Conservation (phyloP, 495 filamentous ascomycete species). For the Penicillium daleae region DNA sequence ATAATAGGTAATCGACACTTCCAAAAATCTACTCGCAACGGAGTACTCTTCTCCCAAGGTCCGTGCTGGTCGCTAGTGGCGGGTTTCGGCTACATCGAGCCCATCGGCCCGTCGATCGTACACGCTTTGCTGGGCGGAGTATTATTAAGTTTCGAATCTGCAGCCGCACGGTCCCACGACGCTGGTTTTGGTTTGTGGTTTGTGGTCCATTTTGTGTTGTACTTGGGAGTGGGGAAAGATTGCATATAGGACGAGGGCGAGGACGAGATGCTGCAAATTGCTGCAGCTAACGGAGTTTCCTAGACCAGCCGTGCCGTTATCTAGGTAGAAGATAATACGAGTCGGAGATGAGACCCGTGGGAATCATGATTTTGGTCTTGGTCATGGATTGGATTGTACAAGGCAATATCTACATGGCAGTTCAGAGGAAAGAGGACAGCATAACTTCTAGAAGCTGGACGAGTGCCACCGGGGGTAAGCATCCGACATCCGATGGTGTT, state of each 20-base stretch:
- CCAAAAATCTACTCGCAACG: background rate
- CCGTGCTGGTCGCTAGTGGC: conserved; percentile 13
- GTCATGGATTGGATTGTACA: background rate
- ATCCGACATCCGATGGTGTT: background rate
- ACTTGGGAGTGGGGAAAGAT: background rate
- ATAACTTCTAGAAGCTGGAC: conserved; percentile 3
- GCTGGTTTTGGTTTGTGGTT: background rate
- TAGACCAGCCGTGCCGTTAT: background rate
- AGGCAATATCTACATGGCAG: background rate
- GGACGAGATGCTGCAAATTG: background rate
- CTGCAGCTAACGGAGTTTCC: background rate
- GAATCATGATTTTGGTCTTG: background rate
- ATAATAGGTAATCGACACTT: too few species aligned
- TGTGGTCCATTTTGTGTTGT: background rate
- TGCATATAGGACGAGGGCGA: background rate
- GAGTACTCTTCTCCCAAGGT: conserved; percentile 10
- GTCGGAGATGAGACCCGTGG: background rate
- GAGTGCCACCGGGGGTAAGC: background rate
- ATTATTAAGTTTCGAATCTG: conserved; percentile 8
- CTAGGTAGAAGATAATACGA: background rate
- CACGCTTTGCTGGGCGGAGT: conserved; percentile 7
- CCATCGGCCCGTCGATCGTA: conserved; percentile 18
- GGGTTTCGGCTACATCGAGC: conserved; percentile 5
- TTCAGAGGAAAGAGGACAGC: background rate
- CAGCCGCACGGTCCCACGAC: conserved; percentile 11